These are phyloP conservation scores for Cephalotrichum gorgonifer DNA, from an alignment of 2,329 filamentous ascomycete species.

Conservation along the genomic window DNA sequence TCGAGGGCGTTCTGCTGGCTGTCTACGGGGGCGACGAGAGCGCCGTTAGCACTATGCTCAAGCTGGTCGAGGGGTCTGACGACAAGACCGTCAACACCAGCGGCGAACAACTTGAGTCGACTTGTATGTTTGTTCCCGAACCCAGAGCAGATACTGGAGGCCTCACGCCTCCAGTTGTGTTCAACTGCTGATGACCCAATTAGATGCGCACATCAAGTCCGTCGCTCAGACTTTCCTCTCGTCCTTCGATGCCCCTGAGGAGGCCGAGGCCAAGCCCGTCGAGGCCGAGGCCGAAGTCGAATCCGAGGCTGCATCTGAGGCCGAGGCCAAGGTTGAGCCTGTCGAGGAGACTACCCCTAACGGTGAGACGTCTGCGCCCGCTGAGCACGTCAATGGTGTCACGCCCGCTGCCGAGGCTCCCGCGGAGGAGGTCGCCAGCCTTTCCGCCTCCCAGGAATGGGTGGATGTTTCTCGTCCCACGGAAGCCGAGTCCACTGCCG, in stretches of 20 bases:
- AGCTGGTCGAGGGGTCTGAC: constrained; percentile 62
- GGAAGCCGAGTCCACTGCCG: constrained; percentile 56
- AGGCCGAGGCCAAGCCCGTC: constrained; percentile 13
- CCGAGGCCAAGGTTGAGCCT: constrained; percentile 11
- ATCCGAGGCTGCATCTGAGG: constrained; percentile 5
- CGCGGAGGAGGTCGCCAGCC: constrained; percentile 30
- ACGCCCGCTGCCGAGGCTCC: constrained; percentile 36
- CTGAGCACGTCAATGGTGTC: constrained; percentile 32
- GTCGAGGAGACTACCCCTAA: constrained; percentile 18
- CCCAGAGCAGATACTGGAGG: neutral
- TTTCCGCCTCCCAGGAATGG: constrained; percentile 54
- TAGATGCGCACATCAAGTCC: constrained; percentile 28
- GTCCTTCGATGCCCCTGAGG: constrained; percentile 18
- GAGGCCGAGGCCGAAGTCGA: neutral
- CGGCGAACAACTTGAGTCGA: constrained; percentile 55
- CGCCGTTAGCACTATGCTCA: constrained; percentile 65
- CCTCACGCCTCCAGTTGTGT: too few species aligned
- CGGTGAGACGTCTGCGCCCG: too few species aligned
- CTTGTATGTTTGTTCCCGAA: constrained; percentile 47
- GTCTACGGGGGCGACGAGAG: constrained; percentile 70
- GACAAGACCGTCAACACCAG: constrained; percentile 57
- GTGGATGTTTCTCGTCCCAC: constrained; percentile 47
- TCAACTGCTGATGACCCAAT: constrained; percentile 1
- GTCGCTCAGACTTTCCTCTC: constrained; percentile 43
- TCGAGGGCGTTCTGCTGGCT: constrained; percentile 68